Conservation (phyloP, 208 protist genomes). For the Willaertia magna region DNA sequence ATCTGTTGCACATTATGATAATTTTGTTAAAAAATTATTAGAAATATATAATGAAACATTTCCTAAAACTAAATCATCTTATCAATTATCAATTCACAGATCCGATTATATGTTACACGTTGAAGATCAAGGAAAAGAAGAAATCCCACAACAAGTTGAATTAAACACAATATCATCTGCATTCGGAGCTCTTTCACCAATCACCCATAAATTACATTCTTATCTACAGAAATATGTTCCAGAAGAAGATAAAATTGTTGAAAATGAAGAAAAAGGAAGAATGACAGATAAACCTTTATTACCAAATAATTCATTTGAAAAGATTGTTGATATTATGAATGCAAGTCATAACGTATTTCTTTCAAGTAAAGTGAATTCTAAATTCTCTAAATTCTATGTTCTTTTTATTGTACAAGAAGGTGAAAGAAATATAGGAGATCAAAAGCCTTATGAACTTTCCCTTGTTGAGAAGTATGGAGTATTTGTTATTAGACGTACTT, state of each 20-base stretch:
- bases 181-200: constrained; percentile 64
- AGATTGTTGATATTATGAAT: constrained; percentile 24
- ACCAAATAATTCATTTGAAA: not conserved
- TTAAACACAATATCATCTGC: constrained; percentile 87
- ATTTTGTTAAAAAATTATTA: constrained; percentile 62
- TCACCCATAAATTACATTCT: constrained; percentile 60
- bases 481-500: constrained; percentile 56
- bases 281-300: not conserved
- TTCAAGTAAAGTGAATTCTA: not conserved
- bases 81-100: constrained; percentile 75
- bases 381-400: constrained; percentile 34
- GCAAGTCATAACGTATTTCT: too few species aligned
- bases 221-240: constrained; percentile 31
- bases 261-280: too few species aligned
- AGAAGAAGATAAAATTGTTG: not conserved
- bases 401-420: constrained; percentile 73
- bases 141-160: constrained; percentile 75
- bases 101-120: constrained; percentile 78
- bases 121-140: not conserved
- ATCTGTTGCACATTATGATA: constrained; percentile 44
- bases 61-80: constrained; percentile 43
- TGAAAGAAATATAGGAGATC: constrained; percentile 80
- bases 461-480: constrained; percentile 59
- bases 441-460: constrained; percentile 59
- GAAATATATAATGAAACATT: constrained; percentile 53